Base-by-base conservation (phyloP, 169 alveolate genomes). In the Cryptosporidium meleagridis region DNA sequence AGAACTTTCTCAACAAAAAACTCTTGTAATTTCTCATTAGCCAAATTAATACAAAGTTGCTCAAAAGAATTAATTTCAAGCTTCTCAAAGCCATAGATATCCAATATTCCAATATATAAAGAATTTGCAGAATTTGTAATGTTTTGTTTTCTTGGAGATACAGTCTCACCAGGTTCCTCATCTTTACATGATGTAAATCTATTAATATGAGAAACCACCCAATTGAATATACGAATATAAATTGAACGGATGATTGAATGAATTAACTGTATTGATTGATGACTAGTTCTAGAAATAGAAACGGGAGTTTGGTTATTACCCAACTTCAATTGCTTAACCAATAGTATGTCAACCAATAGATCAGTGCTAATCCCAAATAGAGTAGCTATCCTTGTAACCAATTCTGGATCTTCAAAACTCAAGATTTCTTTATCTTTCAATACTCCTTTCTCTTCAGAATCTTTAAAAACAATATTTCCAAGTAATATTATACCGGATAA, bases 71-170 rank as follows among this genome's bases (percentile, higher is more conserved):
- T 95, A 26, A 91, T 61, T 48, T 95, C 94, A 80, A 95, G 96
- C 18, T 94, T 95, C 92, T 96, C 98, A 75, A 96, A 96, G 1
- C 98, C 98, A 59, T 94, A 96, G 35, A 95, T 95, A 70, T 96
- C 98, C 59, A 95, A 84, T 33, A 95, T 67, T n/a, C 97, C 97
- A 6, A 94, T 92, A 61, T 93, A 94, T 71, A 39, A 92, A 85
- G 91, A 93, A 41, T 80, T 80, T 12, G 72, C 44, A 65, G 72
- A 65, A 65, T 80, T 65, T 23, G 70, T 16, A 61, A 23, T 37
- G 48, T 80, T 59, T 55, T 67, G 65, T 33, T 44, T 80, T 44
- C 65, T 14, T 9, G 86, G 86, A 72, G 85, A 72, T 14, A 37
- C 41, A 26, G 75, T 61, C 14, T 80, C 41, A 4, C 48, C 55